Base-by-base conservation (phyloP, 192 early-diverging fungal species). In the Coemansia sp. region DNA sequence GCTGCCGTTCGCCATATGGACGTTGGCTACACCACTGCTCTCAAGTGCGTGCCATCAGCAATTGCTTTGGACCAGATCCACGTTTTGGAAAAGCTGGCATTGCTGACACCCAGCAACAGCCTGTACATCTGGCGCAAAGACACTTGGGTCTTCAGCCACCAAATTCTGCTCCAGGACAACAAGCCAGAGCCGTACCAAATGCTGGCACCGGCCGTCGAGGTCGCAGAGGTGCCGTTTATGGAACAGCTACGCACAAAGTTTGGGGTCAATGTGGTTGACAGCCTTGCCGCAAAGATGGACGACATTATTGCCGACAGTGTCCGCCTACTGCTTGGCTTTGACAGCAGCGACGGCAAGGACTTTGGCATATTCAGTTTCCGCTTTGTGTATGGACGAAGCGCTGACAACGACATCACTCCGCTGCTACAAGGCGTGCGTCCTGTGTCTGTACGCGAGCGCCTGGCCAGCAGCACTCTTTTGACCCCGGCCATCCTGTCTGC, bases 291-390 rank as follows among this genome's bases (percentile, higher is more conserved):
- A 8, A 65, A 43, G 29, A 39, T 52, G 5, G 68, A 65, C 9
- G 26, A 9, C 2, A 63, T 53, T 36, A 40, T 65, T 14, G 58
- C 54, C 22, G 64, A 68, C 9, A 35, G 34, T 5, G 27, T 71
- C 24, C 64, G 68, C 15, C 35, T 80, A 38, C 40, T 74, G 50
- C 64, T 74, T 15, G 58, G 64, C 36, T 34, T 58, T n/a, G 62
- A 61, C 33, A 44, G 24, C 17, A 69, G 72, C 65, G 53, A 63
- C n/a, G 68, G 65, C 54, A 60, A 52, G 24, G 40, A 40, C 42
- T 80, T 80, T 70, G 77, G 77, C 19, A 32, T 80, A 14, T 71
- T 80, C 52, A 62, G 66, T 43, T 63, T 79, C 38, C 39, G 58
- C 24, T 79, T 79, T 50, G 37, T 57, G 35, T 39, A 72, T 27